A percentile compares a stretch with the other conserved stretches of the same genome.
Conservation (phyloP, 768 basidiomycete genomes). For the Ramaria rubella region DNA sequence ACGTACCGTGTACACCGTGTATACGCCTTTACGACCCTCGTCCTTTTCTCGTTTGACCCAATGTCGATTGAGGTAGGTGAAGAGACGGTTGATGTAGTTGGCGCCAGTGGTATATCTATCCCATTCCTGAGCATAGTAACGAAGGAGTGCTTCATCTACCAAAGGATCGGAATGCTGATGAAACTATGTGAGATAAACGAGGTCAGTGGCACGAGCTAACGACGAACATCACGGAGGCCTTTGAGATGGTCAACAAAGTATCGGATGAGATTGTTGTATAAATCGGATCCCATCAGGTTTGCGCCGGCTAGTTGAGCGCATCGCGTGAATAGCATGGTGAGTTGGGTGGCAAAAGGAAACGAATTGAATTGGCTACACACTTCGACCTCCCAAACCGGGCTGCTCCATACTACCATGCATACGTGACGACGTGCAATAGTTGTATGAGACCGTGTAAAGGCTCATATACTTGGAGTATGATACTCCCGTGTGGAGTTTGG, state of each 20-base stretch:
- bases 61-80: conserved; percentile 97
- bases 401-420: conserved; percentile 31
- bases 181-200: conserved; percentile 6
- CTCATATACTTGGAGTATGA: conserved; percentile 87
- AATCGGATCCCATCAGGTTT: conserved; percentile 93
- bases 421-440: conserved; percentile 86
- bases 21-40: conserved; percentile 91
- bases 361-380: conserved; percentile 3
- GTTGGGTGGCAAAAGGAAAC: neutral
- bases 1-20: conserved; percentile 90
- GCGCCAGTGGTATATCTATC: conserved; percentile 95
- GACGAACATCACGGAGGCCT: conserved; percentile 49
- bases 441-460: conserved; percentile 91
- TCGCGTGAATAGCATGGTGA: neutral
- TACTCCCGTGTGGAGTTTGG: conserved; percentile 80
- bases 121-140: conserved; percentile 92
- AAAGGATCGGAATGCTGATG: conserved; percentile 67
- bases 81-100: conserved; percentile 93
- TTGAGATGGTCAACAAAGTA: conserved; percentile 86
- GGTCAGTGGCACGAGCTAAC: conserved; percentile 12
- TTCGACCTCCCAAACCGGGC: conserved; percentile 14
- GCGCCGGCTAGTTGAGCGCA: conserved; percentile 61
- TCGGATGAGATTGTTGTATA: conserved; percentile 89
- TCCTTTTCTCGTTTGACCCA: conserved; percentile 99
- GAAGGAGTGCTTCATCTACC: conserved; percentile 81